phyloP scores from a whole-genome alignment of 352 stramenopile genomes.

The Phytophthora colocasiae region DNA sequence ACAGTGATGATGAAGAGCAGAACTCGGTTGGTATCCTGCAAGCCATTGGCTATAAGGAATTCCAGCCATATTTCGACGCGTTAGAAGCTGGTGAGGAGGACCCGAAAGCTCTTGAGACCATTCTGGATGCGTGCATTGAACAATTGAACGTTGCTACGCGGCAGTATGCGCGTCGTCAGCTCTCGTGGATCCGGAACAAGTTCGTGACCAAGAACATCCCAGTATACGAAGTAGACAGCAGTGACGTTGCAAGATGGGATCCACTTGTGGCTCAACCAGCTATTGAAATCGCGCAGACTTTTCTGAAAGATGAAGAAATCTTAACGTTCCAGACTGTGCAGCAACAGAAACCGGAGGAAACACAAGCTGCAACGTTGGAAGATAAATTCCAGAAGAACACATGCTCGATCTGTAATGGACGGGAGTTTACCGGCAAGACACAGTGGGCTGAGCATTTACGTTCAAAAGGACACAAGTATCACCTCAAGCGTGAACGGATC shows the following conservation, averaged over 20 bases:
- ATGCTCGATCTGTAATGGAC: slow-evolving; percentile 66
- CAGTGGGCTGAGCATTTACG: slow-evolving; percentile 78
- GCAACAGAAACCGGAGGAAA: slow-evolving; percentile 52
- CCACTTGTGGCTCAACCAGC: slow-evolving; percentile 60
- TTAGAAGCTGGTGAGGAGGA: slow-evolving; percentile 43
- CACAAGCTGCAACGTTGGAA: slow-evolving; percentile 43
- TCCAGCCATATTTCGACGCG: slow-evolving; percentile 82
- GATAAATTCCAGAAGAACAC: slow-evolving; percentile 73
- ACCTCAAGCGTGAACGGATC: slow-evolving; percentile 77
- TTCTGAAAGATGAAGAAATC: slow-evolving; percentile 51
- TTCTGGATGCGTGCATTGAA: slow-evolving; percentile 73
- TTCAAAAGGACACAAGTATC: slow-evolving; percentile 86
- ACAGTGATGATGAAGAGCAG: slow-evolving; percentile 34
- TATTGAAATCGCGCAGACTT: slow-evolving; percentile 67
- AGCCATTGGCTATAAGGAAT: slow-evolving; percentile 93
- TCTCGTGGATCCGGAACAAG: slow-evolving; percentile 90
- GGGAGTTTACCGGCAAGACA: slow-evolving; percentile 70
- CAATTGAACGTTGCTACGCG: slow-evolving; percentile 84
- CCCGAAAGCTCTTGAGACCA: slow-evolving; percentile 37
- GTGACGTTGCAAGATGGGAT: slow-evolving; percentile 69
- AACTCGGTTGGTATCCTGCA: slow-evolving; percentile 82
- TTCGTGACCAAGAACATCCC: slow-evolving; percentile 88
- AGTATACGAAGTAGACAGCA: slow-evolving; percentile 88
- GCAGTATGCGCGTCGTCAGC: slow-evolving; percentile 86
- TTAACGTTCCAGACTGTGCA: slow-evolving; percentile 48